Conservation (phyloP, 2,329 filamentous ascomycete genomes). For the Fonsecaea nubica region DNA sequence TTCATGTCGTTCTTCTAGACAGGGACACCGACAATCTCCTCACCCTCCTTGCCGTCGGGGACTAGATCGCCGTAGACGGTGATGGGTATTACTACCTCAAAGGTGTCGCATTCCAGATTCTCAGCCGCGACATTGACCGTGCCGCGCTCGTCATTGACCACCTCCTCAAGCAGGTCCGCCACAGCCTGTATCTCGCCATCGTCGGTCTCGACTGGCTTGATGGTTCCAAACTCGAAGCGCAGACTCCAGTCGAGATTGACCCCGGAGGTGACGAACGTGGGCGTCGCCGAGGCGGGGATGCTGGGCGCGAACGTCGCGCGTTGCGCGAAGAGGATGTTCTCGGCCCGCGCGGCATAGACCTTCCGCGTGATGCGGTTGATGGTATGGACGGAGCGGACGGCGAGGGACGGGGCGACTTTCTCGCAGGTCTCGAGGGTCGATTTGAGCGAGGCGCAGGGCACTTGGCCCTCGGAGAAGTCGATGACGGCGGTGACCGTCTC, state of each 20-base stretch:
- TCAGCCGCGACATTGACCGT: constrained; percentile 79
- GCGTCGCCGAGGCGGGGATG: constrained; percentile 82
- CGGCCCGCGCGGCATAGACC: constrained; percentile 76
- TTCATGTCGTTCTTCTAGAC: constrained; percentile 35
- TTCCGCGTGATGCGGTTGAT: constrained; percentile 86
- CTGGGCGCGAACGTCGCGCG: constrained; percentile 81
- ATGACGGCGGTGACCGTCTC: constrained; percentile 84
- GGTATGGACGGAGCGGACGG: constrained; percentile 82
- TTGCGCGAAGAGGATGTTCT: constrained; percentile 81
- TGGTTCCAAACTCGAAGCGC: constrained; percentile 89
- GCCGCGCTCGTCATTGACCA: constrained; percentile 79
- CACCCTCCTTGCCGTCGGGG: constrained; percentile 45
- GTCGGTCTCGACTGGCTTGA: constrained; percentile 52
- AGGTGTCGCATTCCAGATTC: constrained; percentile 81
- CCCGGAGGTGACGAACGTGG: constrained; percentile 89
- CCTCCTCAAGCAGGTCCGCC: constrained; percentile 74
- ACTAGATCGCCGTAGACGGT: constrained; percentile 72
- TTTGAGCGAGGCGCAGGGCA: constrained; percentile 85
- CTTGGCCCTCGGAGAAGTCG: constrained; percentile 78
- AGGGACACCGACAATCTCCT: constrained; percentile 40
- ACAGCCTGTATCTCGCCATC: constrained; percentile 46
- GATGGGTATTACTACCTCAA: constrained; percentile 85
- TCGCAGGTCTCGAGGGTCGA: constrained; percentile 86
- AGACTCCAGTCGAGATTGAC: constrained; percentile 88
- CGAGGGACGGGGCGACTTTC: constrained; percentile 78